Conservation (phyloP, 345 rosid genomes). For the Boechera divaricarpa region DNA sequence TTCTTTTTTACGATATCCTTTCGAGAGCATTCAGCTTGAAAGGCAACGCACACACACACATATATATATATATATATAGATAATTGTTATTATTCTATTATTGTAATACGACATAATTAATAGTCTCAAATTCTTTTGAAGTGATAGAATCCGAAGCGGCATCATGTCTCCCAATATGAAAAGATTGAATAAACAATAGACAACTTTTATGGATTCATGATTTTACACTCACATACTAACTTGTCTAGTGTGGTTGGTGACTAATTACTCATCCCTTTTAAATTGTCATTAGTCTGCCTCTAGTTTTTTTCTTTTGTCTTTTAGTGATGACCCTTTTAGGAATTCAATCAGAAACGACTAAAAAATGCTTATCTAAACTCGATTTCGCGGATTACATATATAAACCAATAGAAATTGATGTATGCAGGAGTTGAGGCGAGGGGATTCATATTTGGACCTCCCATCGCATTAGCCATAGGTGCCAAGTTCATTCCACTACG, state of each 20-base stretch:
- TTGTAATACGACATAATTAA: constrained; percentile 20
- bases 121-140: not conserved
- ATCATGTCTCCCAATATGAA: constrained; percentile 25
- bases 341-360: not conserved
- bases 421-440: constrained; percentile 69
- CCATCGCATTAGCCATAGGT: constrained; percentile 90
- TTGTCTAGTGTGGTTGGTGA: constrained; percentile 45
- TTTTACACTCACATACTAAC: constrained; percentile 25
- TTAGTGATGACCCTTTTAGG: constrained; percentile 18
- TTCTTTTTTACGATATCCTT: no score
- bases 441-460: constrained; percentile 92
- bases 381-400: not conserved
- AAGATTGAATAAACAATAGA: constrained; percentile 38
- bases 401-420: not conserved
- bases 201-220: constrained; percentile 34
- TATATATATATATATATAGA: not conserved
- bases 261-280: constrained; percentile 22
- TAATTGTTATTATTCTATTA: not conserved
- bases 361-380: not conserved
- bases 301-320: not conserved
- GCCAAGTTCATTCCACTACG: constrained; percentile 92
- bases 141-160: constrained; percentile 34
- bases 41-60: not conserved
- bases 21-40: no score
- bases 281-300: constrained; percentile 19